phyloP scores from a whole-genome alignment of 2,329 filamentous ascomycete genomes.

The Pyrenophora seminiperda region DNA sequence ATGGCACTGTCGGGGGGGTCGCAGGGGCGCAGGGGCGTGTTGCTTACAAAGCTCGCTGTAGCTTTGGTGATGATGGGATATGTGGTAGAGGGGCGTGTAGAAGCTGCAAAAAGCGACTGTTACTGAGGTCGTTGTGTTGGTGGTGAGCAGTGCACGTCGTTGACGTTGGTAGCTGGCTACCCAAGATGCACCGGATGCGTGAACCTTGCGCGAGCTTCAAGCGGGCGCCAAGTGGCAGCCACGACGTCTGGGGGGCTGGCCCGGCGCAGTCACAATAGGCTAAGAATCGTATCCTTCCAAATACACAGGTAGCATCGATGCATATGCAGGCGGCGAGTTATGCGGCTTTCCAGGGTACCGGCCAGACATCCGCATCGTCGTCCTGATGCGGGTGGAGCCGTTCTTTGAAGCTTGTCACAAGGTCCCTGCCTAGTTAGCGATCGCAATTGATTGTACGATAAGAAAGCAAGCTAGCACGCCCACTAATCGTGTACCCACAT shows the following conservation, averaged over 20 bases:
- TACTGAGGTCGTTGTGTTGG: conserved; percentile 3
- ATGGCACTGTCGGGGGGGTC: conserved; percentile 7
- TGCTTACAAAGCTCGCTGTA: conserved; percentile 1
- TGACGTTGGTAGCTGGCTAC: conserved; percentile 15
- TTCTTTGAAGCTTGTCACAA: conserved; percentile 18
- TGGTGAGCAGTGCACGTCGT: conserved; percentile 13
- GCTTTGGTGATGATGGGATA: conserved; percentile 1
- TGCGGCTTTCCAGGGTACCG: neutral
- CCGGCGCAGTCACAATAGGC: conserved; percentile 9
- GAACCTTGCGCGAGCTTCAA: conserved; percentile 14
- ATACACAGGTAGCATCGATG: neutral
- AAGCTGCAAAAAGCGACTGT: neutral
- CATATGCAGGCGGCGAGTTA: neutral
- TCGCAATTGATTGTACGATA: conserved; percentile 27
- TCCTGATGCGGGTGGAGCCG: conserved; percentile 26
- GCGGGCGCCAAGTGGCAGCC: conserved; percentile 32
- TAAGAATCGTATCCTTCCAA: neutral
- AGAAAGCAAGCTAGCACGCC: conserved; percentile 21
- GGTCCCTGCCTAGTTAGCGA: too few species aligned
- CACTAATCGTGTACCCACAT: neutral
- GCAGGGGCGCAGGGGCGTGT: conserved; percentile 10
- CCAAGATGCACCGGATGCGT: conserved; percentile 26
- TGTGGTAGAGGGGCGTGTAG: neutral
- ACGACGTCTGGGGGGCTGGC: conserved; percentile 12
- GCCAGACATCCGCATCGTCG: conserved; percentile 20